Percentiles rank a stretch among this genome's conserved stretches.
phyloP scores from a whole-genome alignment of 1,284 basidiomycete species.

The Fomes fomentarius region DNA sequence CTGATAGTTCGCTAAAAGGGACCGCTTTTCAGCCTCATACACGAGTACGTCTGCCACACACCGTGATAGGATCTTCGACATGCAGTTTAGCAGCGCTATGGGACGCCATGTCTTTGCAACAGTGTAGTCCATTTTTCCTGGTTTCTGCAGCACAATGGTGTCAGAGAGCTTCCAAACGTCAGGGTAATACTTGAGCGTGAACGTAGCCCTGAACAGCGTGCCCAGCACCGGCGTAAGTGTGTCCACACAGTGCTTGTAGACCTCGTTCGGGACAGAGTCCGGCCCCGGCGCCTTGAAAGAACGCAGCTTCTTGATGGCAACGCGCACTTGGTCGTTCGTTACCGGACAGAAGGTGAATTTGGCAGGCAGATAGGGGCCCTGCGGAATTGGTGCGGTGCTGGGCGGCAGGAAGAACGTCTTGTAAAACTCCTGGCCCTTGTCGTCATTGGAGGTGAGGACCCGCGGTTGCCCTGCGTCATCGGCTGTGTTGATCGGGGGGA shows the following conservation, averaged over 20 bases:
- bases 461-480: slow-evolving; percentile 8
- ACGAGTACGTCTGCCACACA: too few relatives aligned
- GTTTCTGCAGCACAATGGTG: too few relatives aligned
- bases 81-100: slow-evolving; percentile 41
- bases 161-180: too few relatives aligned
- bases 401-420: slow-evolving; percentile 36
- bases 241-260: slow-evolving; percentile 33
- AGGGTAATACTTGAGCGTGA: too few relatives aligned
- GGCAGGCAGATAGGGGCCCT: slow-evolving; percentile 28
- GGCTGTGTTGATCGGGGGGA: slow-evolving; percentile 30
- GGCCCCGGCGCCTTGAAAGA: slow-evolving; percentile 42
- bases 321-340: slow-evolving; percentile 25
- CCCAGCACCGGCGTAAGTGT: slow-evolving; percentile 32
- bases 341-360: slow-evolving; percentile 25
- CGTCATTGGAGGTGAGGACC: slow-evolving; percentile 3
- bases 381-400: not conserved
- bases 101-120: too few relatives aligned
- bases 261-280: slow-evolving; percentile 39
- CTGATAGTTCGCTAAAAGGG: slow-evolving; percentile 32
- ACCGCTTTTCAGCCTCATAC: slow-evolving; percentile 27
- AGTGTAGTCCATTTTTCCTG: too few relatives aligned
- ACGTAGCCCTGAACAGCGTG: slow-evolving; percentile 35
- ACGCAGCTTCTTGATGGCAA: slow-evolving; percentile 12
- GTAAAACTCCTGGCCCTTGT: slow-evolving; percentile 30
- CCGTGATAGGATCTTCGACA: slow-evolving; percentile 38